These are phyloP conservation scores for Rubia balearica DNA, from an alignment of 305 asterid species.

Conservation along the genomic window DNA sequence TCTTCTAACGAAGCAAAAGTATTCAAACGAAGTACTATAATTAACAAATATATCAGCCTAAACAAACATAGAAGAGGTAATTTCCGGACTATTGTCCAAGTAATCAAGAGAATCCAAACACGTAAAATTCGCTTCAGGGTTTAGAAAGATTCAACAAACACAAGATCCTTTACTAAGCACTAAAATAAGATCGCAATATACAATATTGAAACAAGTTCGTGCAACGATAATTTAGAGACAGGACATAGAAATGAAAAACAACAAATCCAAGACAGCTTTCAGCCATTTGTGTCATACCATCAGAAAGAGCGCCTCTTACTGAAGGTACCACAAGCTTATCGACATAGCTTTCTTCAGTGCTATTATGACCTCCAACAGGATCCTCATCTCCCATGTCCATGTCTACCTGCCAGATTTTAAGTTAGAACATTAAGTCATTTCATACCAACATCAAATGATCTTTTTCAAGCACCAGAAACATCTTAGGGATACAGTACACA, in stretches of 20 bases:
- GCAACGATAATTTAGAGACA: neutral
- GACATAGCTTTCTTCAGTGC: constrained; percentile 34
- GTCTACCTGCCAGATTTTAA: constrained; percentile 61
- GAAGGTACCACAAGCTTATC: constrained; percentile 31
- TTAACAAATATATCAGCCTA: neutral
- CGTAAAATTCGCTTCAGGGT: neutral
- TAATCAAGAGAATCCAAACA: neutral
- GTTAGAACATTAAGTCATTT: neutral
- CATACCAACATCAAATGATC: neutral
- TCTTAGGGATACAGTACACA: constrained; percentile 6
- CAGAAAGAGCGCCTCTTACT: constrained; percentile 28
- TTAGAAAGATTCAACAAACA: neutral
- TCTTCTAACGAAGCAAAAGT: neutral
- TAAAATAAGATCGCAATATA: neutral
- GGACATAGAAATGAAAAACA: neutral
- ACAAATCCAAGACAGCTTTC: neutral
- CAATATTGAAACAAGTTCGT: neutral
- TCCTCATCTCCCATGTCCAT: constrained; percentile 88
- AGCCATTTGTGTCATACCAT: constrained; percentile 36
- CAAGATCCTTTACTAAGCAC: neutral
- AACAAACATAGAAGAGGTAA: neutral
- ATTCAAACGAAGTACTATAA: neutral
- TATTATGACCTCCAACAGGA: constrained; percentile 28
- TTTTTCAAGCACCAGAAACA: constrained; percentile 1
- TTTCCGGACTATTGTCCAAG: neutral